Base-by-base conservation (phyloP, 1,139 yeast species). In the Debaryomyces nepalensis region DNA sequence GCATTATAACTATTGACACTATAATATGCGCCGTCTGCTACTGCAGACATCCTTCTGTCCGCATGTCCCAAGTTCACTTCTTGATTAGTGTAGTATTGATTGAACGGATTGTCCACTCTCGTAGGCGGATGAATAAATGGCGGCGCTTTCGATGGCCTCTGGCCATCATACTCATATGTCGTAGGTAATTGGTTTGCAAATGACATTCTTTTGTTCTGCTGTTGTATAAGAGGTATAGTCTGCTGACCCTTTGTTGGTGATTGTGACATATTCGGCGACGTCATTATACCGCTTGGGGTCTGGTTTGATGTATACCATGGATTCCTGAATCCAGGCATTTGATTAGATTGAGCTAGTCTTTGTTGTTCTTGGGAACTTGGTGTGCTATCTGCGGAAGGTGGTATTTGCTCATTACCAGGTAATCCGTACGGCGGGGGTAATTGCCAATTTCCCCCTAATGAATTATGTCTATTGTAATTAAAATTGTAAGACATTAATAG, bases 131-230 rank as follows among this genome's bases (percentile, higher is more conserved):
- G 70, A 16, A 71, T 60, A 43, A 58, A 64, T 10, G 71, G 73
- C 1, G 68, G 64, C 1, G 52, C 56, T 11, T 52, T 49, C 18
- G 46, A 30, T 20, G 51, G 58, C 16, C 49, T 50, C 27, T 54
- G 55, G 33, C 52, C 57, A 18, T 64, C 71, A 42, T 69, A 57
- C 54, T 79, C 83, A 52, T 75, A 78, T 1, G 84, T 79, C 3
- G 77, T 71, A 21, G 82, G 81, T 14, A 78, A 61, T 45, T 71
- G 75, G 51, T 70, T 72, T 11, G 77, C 70, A 47, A 70, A 73
- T 43, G 64, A 67, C 59, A 52, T 70, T 51, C 71, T 68, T 45
- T 73, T 47, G 53, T 61, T 61, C 43, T 61, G 70, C 39, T 61
- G 60, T 44, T 62, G 59, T 43, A 64, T 51, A 36, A 63, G 45